Evolutionary conservation across 208 protist species (phyloP).

Genomic region (Herpetomonas samuelpessoai): DNA sequence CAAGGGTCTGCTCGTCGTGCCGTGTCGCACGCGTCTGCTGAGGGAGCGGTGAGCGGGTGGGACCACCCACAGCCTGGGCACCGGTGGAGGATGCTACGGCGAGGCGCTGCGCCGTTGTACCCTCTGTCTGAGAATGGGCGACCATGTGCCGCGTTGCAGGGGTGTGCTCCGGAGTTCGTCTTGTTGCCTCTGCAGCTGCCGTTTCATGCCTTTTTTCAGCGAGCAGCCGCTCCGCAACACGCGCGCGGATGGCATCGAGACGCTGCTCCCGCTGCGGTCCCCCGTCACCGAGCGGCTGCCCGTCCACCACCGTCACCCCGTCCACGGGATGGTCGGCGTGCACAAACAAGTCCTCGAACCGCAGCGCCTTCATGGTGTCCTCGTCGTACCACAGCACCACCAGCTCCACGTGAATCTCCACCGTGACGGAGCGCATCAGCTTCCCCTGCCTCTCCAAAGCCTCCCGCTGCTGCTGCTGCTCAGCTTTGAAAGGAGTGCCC

Average conservation of each 20-base stretch:
- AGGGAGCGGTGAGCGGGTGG: background rate
- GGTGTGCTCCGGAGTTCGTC: no score
- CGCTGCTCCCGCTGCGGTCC: no score
- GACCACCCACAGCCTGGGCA: background rate
- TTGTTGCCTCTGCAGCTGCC: no score
- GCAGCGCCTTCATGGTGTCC: conserved; percentile 15
- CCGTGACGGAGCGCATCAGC: background rate
- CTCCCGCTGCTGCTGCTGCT: no score
- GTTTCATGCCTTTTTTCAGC: no score
- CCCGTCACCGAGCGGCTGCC: background rate
- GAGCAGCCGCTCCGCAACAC: background rate
- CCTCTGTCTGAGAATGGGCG: no score
- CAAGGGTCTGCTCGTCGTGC: background rate
- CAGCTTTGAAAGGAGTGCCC: no score
- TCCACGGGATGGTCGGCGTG: background rate
- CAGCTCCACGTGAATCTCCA: conserved; percentile 14
- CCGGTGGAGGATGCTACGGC: background rate
- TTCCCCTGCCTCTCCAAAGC: no score
- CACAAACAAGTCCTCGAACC: conserved; percentile 12
- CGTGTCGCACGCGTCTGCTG: background rate
- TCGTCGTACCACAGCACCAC: conserved; percentile 23
- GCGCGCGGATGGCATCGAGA: background rate
- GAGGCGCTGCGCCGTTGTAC: background rate
- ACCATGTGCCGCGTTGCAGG: no score
- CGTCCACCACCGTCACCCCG: background rate